Conservation (phyloP, 202 grass and related monocot genomes). For the Setaria italica region DNA sequence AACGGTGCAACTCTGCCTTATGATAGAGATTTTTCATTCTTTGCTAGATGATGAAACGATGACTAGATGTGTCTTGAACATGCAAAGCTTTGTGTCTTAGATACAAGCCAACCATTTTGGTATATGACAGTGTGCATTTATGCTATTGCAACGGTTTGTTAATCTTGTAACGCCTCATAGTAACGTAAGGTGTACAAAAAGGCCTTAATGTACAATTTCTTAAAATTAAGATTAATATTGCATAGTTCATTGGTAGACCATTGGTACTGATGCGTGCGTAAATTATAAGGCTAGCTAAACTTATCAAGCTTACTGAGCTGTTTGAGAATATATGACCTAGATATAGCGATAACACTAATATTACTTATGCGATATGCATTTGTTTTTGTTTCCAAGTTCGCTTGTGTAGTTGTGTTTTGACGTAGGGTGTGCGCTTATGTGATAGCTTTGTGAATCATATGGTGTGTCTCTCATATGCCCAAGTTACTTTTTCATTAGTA, state of each 20-base stretch:
- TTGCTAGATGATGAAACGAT: slow-evolving; percentile 37
- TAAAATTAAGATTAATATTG: neutral
- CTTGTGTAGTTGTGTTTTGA: neutral
- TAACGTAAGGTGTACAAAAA: slow-evolving; percentile 5
- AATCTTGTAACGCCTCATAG: neutral
- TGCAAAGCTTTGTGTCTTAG: neutral
- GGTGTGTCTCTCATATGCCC: neutral
- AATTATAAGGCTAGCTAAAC: slow-evolving; percentile 1
- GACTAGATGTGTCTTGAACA: neutral
- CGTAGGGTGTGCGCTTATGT: neutral
- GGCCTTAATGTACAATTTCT: neutral
- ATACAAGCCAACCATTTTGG: neutral
- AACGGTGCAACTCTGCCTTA: slow-evolving; percentile 63
- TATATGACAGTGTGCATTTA: neutral
- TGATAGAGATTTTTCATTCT: neutral
- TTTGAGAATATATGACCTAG: neutral
- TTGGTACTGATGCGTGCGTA: neutral
- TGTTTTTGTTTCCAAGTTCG: neutral
- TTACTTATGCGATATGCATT: neutral
- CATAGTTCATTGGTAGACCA: neutral
- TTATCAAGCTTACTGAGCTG: neutral
- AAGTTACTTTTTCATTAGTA: neutral
- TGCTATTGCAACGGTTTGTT: neutral
- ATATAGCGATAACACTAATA: neutral
- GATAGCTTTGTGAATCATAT: neutral